These are phyloP conservation scores for Penicillium crustosum DNA, from an alignment of 2,329 filamentous ascomycete genomes.

Conservation along the genomic window DNA sequence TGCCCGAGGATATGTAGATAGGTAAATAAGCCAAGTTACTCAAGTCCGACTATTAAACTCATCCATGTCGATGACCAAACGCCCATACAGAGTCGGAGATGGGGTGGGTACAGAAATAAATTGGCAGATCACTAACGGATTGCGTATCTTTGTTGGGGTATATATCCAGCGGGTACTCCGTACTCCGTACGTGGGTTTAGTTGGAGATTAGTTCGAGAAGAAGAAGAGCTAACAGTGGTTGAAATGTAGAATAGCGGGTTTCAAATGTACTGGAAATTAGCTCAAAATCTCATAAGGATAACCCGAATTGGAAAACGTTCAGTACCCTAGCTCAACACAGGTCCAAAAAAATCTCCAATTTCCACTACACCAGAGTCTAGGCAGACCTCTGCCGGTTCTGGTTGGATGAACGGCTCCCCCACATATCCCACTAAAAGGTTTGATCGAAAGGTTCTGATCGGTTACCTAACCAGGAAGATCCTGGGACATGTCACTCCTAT, in stretches of 20 bases:
- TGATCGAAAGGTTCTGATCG: conserved; percentile 7
- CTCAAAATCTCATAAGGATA: conserved; percentile 1
- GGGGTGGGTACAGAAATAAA: background rate
- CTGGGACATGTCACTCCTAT: background rate
- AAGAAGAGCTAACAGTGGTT: background rate
- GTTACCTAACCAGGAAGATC: conserved; percentile 10
- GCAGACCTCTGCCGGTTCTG: conserved; percentile 13
- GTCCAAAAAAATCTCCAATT: conserved; percentile 9
- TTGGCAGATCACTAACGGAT: conserved; percentile 14
- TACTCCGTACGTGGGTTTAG: background rate
- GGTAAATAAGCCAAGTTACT: conserved; percentile 10
- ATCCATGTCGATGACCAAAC: background rate
- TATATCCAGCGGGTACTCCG: conserved; percentile 6
- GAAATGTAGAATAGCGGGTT: background rate
- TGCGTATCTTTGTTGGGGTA: conserved; percentile 17
- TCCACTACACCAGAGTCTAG: conserved; percentile 17
- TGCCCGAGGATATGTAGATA: conserved; percentile 9
- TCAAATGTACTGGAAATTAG: conserved; percentile 9
- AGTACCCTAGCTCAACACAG: background rate
- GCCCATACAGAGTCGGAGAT: background rate
- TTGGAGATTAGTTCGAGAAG: conserved; percentile 22
- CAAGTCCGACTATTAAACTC: background rate
- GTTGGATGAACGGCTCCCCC: conserved; percentile 18
- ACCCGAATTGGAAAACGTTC: conserved; percentile 10
- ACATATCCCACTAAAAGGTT: conserved; percentile 18